Percentiles rank a stretch among this genome's conserved stretches.
Evolutionary conservation across 1,284 basidiomycete genomes (phyloP).

Genomic region (Phlebopus sp.): DNA sequence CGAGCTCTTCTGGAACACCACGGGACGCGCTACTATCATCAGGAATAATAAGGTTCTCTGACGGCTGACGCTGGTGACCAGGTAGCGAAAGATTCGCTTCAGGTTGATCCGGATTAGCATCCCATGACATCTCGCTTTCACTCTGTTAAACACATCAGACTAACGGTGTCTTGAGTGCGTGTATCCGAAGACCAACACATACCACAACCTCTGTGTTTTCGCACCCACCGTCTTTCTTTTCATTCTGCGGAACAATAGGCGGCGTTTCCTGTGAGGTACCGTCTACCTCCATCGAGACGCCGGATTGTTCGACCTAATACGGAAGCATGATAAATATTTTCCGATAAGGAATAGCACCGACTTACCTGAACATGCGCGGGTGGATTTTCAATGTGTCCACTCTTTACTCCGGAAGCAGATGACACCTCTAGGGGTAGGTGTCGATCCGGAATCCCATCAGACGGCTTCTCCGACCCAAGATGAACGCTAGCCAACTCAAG

Average conservation of each 20-base stretch:
- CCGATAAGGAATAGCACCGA: too few relatives aligned
- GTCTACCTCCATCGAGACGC: too few relatives aligned
- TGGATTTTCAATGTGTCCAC: too few relatives aligned
- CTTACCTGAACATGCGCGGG: too few relatives aligned
- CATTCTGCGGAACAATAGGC: too few relatives aligned
- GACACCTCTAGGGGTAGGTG: not conserved
- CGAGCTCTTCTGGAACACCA: not conserved
- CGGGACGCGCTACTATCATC: constrained; percentile 3
- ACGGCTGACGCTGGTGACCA: constrained; percentile 1
- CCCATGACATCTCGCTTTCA: not conserved
- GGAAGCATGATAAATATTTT: too few relatives aligned
- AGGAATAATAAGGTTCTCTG: constrained; percentile 20
- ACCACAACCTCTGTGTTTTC: constrained; percentile 5
- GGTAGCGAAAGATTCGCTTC: not conserved
- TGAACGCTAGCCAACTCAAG: constrained; percentile 27
- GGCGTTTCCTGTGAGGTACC: not conserved
- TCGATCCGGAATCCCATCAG: not conserved
- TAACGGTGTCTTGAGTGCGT: not conserved
- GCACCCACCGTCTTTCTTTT: too few relatives aligned
- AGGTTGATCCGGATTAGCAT: not conserved
- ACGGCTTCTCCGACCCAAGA: constrained; percentile 8
- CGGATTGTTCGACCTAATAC: too few relatives aligned
- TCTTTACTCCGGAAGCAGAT: not conserved
- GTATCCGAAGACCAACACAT: not conserved
- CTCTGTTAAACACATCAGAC: constrained; percentile 4